phyloP scores from a whole-genome alignment of 495 filamentous ascomycete genomes.

The Penicillium coffeae region DNA sequence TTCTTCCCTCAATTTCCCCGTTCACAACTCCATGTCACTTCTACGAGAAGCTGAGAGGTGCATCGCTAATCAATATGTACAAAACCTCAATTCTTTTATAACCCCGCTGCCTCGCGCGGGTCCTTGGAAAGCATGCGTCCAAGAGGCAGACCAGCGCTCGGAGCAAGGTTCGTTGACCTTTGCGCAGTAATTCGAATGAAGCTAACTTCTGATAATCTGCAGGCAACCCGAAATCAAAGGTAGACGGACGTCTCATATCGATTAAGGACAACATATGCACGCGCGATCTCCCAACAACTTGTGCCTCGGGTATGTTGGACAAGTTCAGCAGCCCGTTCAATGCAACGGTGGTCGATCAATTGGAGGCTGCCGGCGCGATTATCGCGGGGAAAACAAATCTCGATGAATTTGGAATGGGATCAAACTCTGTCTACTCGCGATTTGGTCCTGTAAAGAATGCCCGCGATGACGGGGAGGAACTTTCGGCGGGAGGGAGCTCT shows the following conservation, averaged over 20 bases:
- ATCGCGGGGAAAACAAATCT: slow-evolving; percentile 83
- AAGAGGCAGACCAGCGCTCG: slow-evolving; percentile 37
- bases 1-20: slow-evolving; percentile 10
- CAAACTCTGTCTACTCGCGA: slow-evolving; percentile 72
- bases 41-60: slow-evolving; percentile 48
- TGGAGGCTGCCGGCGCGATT: slow-evolving; percentile 60
- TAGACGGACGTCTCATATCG: slow-evolving; percentile 60
- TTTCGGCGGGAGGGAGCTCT: slow-evolving; percentile 86
- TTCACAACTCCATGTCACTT: slow-evolving; percentile 39
- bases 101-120: slow-evolving; percentile 31
- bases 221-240: slow-evolving; percentile 31
- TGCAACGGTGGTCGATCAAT: slow-evolving; percentile 71
- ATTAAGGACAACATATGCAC: slow-evolving; percentile 93
- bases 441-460: slow-evolving; percentile 62
- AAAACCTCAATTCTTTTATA: slow-evolving; percentile 46
- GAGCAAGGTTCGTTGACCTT: slow-evolving; percentile 28
- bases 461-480: slow-evolving; percentile 22
- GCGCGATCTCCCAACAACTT: slow-evolving; percentile 65
- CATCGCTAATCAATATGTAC: slow-evolving; percentile 42
- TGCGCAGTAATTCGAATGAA: not conserved
- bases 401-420: slow-evolving; percentile 99
- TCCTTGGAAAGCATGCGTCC: slow-evolving; percentile 32
- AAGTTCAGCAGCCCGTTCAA: slow-evolving; percentile 71
- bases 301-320: slow-evolving; percentile 73
- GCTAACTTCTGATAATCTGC: slow-evolving; percentile 1